Evolutionary conservation across 257 asterid species (phyloP).

Genomic region (Forsythia viridissima): DNA sequence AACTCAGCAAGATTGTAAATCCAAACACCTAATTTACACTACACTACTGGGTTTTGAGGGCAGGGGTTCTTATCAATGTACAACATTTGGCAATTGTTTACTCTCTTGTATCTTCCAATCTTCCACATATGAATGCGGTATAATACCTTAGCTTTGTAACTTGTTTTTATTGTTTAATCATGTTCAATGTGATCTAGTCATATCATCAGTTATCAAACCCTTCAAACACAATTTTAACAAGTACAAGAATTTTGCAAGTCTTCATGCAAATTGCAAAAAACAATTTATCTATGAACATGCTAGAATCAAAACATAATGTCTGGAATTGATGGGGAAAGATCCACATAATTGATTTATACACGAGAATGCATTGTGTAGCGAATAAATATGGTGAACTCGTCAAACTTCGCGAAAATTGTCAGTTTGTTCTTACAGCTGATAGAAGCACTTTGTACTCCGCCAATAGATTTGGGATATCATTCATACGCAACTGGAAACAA

Average conservation of each 20-base stretch:
- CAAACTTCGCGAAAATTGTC: background rate
- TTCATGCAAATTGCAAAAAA: background rate
- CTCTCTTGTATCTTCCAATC: background rate
- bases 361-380: background rate
- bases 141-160: background rate
- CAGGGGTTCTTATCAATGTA: background rate
- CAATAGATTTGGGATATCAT: slow-evolving; percentile 61
- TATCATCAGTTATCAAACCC: background rate
- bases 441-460: slow-evolving; percentile 75
- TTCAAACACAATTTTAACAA: background rate
- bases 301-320: background rate
- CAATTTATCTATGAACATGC: background rate
- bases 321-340: background rate
- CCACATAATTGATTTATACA: background rate
- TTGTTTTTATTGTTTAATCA: background rate
- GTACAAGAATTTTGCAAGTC: background rate
- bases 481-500: slow-evolving; percentile 69
- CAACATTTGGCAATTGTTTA: background rate
- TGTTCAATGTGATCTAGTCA: background rate
- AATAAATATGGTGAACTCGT: background rate
- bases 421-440: slow-evolving; percentile 28
- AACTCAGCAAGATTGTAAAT: slow-evolving; percentile 69
- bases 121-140: background rate
- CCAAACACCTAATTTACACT: slow-evolving; percentile 31
- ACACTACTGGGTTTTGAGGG: background rate